These are phyloP conservation scores for Closterium sp. DNA, from an alignment of 139 green algal species.

Conservation along the genomic window DNA sequence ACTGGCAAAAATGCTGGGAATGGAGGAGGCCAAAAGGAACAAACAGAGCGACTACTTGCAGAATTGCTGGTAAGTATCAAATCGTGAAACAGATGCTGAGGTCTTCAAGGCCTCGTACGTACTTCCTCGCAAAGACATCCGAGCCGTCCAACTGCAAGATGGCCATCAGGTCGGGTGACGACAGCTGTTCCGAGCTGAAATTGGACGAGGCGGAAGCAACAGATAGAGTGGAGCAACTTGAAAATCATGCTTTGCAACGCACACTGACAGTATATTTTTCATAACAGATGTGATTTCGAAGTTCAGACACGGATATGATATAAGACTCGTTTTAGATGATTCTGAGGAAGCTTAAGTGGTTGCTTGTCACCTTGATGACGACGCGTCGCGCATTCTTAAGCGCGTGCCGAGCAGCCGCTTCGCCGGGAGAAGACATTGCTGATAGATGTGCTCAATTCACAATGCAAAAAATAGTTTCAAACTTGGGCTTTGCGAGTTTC, in stretches of 20 bases:
- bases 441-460: background rate
- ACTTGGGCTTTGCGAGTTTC: background rate
- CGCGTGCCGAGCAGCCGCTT: background rate
- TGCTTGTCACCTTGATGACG: background rate
- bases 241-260: background rate
- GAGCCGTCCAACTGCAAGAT: conserved; percentile 26
- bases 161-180: background rate
- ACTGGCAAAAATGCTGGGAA: background rate
- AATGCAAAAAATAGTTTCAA: background rate
- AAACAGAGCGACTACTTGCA: background rate
- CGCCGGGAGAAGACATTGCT: background rate
- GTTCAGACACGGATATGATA: no score
- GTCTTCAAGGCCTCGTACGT: background rate
- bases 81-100: background rate
- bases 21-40: background rate
- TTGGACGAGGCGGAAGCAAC: background rate
- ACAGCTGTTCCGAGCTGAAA: background rate
- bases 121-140: conserved; percentile 36
- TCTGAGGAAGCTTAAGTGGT: no score
- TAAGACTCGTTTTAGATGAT: no score
- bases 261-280: background rate
- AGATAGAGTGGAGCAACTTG: background rate
- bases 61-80: background rate
- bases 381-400: background rate
- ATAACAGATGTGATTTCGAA: no score